These are phyloP conservation scores for Aspergillus olivimuriae DNA, from an alignment of 495 filamentous ascomycete genomes.

Conservation along the genomic window DNA sequence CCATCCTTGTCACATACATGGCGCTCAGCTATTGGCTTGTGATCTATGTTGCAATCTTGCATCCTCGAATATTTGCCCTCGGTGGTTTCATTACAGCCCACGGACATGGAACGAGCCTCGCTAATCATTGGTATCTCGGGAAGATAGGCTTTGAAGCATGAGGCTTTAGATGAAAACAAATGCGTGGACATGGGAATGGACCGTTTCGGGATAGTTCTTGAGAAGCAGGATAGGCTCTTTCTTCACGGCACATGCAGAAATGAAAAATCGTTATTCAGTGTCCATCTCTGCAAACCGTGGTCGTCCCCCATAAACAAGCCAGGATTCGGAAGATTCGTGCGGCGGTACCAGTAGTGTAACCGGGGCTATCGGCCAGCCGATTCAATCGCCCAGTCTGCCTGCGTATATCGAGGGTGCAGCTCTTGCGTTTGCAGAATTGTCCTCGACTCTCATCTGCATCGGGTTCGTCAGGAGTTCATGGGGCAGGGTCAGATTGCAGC, in stretches of 20 bases:
- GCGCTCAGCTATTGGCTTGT: slow-evolving; percentile 10
- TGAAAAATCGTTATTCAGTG: slow-evolving; percentile 12
- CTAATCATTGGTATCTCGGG: slow-evolving; percentile 35
- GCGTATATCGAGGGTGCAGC: too few relatives aligned
- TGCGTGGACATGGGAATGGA: slow-evolving; percentile 8
- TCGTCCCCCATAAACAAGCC: too few relatives aligned
- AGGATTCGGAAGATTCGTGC: too few relatives aligned
- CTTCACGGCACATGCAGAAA: slow-evolving; percentile 12
- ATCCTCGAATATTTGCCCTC: slow-evolving; percentile 10
- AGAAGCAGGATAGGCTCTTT: slow-evolving; percentile 3
- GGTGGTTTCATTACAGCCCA: slow-evolving; percentile 8
- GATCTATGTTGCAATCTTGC: slow-evolving; percentile 13
- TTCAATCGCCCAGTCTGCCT: too few relatives aligned
- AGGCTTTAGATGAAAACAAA: slow-evolving; percentile 20
- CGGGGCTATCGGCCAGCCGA: too few relatives aligned
- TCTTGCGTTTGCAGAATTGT: neutral
- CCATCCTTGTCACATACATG: slow-evolving; percentile 13
- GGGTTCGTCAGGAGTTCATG: neutral
- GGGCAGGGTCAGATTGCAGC: neutral
- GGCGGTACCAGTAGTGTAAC: too few relatives aligned
- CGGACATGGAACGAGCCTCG: slow-evolving; percentile 25
- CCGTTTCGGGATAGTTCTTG: slow-evolving; percentile 3
- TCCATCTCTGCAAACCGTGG: slow-evolving; percentile 5
- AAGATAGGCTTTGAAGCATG: slow-evolving; percentile 43
- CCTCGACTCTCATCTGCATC: too few relatives aligned